A percentile compares a stretch with the other conserved stretches of the same genome.
Conservation (phyloP, 2,329 filamentous ascomycete species). For the Arachnomyces sp. region DNA sequence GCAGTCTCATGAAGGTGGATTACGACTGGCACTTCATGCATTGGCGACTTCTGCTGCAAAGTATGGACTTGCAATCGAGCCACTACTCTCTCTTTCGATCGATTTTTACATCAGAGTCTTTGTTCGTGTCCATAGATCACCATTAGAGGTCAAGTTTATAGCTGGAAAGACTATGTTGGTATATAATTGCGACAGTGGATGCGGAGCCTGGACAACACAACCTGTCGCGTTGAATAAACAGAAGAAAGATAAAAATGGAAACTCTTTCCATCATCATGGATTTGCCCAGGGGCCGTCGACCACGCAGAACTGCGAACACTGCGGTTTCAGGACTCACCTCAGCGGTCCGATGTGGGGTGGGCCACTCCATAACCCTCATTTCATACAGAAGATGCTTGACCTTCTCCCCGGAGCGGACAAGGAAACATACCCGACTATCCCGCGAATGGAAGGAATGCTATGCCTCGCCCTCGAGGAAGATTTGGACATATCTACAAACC, state of each 20-base stretch:
- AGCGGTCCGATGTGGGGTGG: slow-evolving; percentile 94
- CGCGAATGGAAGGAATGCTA: slow-evolving; percentile 85
- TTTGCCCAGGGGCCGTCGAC: slow-evolving; percentile 64
- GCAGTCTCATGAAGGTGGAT: slow-evolving; percentile 79
- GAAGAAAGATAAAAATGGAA: slow-evolving; percentile 62
- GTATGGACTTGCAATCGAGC: slow-evolving; percentile 84
- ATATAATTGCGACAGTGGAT: slow-evolving; percentile 84
- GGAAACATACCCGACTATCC: slow-evolving; percentile 68
- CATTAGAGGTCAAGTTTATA: slow-evolving; percentile 80
- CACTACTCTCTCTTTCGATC: slow-evolving; percentile 84
- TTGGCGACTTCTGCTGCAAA: slow-evolving; percentile 72
- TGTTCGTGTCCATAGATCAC: slow-evolving; percentile 70
- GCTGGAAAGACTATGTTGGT: slow-evolving; percentile 88
- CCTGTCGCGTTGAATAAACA: slow-evolving; percentile 63
- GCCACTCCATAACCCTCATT: slow-evolving; percentile 73
- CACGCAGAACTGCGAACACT: slow-evolving; percentile 67
- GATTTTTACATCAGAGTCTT: slow-evolving; percentile 94
- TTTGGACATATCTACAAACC: slow-evolving; percentile 20
- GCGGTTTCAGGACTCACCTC: slow-evolving; percentile 76
- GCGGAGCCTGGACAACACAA: slow-evolving; percentile 85
- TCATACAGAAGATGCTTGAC: slow-evolving; percentile 70
- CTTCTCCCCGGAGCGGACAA: slow-evolving; percentile 61
- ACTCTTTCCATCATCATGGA: slow-evolving; percentile 67
- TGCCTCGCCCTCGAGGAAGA: slow-evolving; percentile 77
- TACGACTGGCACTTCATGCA: slow-evolving; percentile 77